Percentiles rank a stretch among this genome's conserved stretches.
These are phyloP conservation scores for Anthracocystis panici-leucophaei DNA, from an alignment of 1,284 basidiomycete genomes.

Conservation along the genomic window DNA sequence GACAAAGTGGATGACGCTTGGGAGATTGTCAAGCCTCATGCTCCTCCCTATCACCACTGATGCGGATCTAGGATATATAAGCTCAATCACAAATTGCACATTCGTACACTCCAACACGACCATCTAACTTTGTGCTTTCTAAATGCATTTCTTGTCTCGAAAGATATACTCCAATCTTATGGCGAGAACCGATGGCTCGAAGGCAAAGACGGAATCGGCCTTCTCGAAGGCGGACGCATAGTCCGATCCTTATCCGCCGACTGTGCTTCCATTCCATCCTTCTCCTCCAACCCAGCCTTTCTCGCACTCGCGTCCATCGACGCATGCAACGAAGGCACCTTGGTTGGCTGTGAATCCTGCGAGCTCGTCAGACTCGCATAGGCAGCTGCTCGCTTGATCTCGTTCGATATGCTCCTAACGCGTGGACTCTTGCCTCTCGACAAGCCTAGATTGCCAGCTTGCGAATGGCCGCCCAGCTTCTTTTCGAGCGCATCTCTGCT, in stretches of 20 bases:
- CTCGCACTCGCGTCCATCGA: slow-evolving; percentile 21
- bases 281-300: slow-evolving; percentile 15
- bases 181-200: slow-evolving; percentile 30
- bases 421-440: slow-evolving; percentile 28
- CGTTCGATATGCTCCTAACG: slow-evolving; percentile 38
- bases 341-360: slow-evolving; percentile 3
- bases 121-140: too few species aligned
- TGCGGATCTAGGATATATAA: too few species aligned
- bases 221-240: slow-evolving; percentile 40
- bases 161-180: too few species aligned
- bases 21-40: slow-evolving; percentile 48
- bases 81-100: not conserved
- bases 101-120: not conserved
- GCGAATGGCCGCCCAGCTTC: slow-evolving; percentile 1
- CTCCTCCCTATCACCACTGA: slow-evolving; percentile 46
- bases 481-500: slow-evolving; percentile 16
- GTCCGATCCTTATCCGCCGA: slow-evolving; percentile 30
- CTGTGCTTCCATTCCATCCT: not conserved
- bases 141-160: too few species aligned
- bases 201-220: slow-evolving; percentile 44
- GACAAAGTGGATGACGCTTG: slow-evolving; percentile 54
- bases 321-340: slow-evolving; percentile 20
- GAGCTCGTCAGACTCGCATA: slow-evolving; percentile 8
- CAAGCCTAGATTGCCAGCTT: slow-evolving; percentile 8
- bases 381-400: slow-evolving; percentile 34